Percentiles rank a stretch among this genome's conserved stretches.
phyloP scores from a whole-genome alignment of 805 yeast genomes.

The Candida endomychidarum region DNA sequence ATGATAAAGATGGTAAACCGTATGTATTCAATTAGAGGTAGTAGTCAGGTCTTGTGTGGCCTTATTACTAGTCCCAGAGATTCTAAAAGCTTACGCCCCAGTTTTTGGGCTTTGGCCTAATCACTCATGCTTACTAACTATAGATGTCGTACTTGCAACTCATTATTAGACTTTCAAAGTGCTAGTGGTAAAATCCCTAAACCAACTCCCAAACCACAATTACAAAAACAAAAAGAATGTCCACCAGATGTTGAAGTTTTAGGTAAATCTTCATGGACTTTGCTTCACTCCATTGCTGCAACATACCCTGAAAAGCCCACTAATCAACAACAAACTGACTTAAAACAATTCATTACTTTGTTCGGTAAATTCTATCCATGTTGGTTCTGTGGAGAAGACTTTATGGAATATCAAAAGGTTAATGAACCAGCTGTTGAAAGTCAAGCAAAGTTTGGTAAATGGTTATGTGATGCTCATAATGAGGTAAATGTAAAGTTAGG shows the following conservation, averaged over 20 bases:
- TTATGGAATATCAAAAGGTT: slow-evolving; percentile 56
- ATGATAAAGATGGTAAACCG: slow-evolving; percentile 94
- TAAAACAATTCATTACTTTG: slow-evolving; percentile 64
- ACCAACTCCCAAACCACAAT: slow-evolving; percentile 9
- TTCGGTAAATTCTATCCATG: slow-evolving; percentile 90
- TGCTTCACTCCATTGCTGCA: slow-evolving; percentile 88
- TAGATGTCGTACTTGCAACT: slow-evolving; percentile 86
- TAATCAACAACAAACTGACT: slow-evolving; percentile 61
- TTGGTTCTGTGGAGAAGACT: slow-evolving; percentile 89
- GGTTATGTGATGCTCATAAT: slow-evolving; percentile 96
- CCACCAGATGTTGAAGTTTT: slow-evolving; percentile 86
- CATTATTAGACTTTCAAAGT: slow-evolving; percentile 73
- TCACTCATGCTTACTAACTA: neutral
- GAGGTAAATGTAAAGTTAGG: slow-evolving; percentile 86
- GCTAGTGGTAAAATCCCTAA: slow-evolving; percentile 35
- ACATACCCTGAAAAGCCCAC: slow-evolving; percentile 75
- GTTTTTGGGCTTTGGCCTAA: neutral
- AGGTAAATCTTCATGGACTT: slow-evolving; percentile 90
- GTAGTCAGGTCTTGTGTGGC: too few species aligned
- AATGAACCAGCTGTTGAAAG: slow-evolving; percentile 57
- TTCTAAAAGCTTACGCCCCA: too few species aligned
- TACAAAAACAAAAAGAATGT: slow-evolving; percentile 43
- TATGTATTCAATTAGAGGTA: slow-evolving; percentile 39
- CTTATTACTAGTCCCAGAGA: too few species aligned
- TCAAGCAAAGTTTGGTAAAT: slow-evolving; percentile 78